These are phyloP conservation scores for Gyromitra esculenta DNA, from an alignment of 2,329 filamentous ascomycete genomes.

Conservation along the genomic window DNA sequence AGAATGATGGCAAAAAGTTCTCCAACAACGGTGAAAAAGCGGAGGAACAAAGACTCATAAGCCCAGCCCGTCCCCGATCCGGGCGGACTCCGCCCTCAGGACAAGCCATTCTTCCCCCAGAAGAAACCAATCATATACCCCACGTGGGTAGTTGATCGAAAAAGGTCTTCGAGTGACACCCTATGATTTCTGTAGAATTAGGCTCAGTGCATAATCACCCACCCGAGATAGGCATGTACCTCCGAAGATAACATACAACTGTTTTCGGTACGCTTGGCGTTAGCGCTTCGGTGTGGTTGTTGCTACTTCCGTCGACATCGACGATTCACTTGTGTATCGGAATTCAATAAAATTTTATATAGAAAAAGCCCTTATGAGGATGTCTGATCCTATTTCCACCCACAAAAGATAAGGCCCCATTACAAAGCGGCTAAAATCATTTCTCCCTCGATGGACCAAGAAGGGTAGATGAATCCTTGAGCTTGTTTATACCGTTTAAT, in stretches of 20 bases:
- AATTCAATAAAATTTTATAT: not conserved
- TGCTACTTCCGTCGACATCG: constrained; percentile 35
- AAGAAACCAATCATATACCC: constrained; percentile 33
- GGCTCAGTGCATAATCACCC: constrained; percentile 36
- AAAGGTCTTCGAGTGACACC: constrained; percentile 31
- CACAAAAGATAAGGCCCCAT: constrained; percentile 39
- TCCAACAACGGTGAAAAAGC: not conserved
- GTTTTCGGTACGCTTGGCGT: constrained; percentile 13
- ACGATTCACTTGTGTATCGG: constrained; percentile 44
- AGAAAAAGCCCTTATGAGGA: constrained; percentile 13
- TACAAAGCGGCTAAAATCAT: constrained; percentile 26
- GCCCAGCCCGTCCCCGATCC: not conserved
- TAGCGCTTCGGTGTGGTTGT: constrained; percentile 22
- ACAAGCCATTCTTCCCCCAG: not conserved
- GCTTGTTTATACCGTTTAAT: constrained; percentile 19
- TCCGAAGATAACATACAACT: constrained; percentile 38
- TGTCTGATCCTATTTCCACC: constrained; percentile 10
- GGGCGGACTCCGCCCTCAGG: not conserved
- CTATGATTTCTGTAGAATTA: constrained; percentile 27
- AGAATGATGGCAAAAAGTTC: not conserved
- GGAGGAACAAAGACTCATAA: constrained; percentile 13
- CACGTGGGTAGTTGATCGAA: constrained; percentile 17
- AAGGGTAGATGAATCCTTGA: no score
- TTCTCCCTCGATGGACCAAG: no score
- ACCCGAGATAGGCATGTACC: constrained; percentile 37